Evolutionary conservation across 2,329 filamentous ascomycete species (phyloP).

Genomic region (Herpotrichia juniperi): DNA sequence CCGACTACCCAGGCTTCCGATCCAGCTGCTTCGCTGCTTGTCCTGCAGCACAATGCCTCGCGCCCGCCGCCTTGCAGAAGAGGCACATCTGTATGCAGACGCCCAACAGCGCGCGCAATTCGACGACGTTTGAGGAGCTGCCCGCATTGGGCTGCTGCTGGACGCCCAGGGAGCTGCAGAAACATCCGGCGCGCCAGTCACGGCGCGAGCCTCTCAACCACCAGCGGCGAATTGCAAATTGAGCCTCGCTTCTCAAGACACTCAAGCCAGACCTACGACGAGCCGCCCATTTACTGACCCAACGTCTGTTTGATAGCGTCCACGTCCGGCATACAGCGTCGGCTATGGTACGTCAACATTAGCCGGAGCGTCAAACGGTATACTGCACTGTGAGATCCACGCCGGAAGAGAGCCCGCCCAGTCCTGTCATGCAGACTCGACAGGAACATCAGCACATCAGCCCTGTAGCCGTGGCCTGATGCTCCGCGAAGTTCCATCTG

Average conservation of each 20-base stretch:
- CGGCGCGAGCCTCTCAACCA: not conserved
- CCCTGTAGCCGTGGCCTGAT: conserved; percentile 16
- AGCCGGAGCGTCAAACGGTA: conserved; percentile 30
- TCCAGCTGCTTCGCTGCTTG: not conserved
- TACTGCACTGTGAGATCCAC: conserved; percentile 30
- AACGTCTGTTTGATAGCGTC: conserved; percentile 6
- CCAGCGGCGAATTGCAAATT: conserved; percentile 9
- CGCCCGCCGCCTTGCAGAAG: not conserved
- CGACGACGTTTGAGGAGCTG: no score
- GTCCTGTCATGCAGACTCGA: conserved; percentile 25
- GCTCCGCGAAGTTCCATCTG: not conserved
- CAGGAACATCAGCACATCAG: conserved; percentile 12
- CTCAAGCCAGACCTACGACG: conserved; percentile 7
- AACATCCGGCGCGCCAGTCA: conserved; percentile 25
- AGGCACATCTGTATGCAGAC: not conserved
- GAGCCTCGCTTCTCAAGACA: conserved; percentile 10
- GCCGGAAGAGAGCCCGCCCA: conserved; percentile 34
- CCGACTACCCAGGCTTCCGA: conserved; percentile 1
- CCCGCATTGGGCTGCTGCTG: conserved; percentile 7
- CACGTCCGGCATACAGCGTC: conserved; percentile 7
- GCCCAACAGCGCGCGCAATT: not conserved
- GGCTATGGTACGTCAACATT: conserved; percentile 24
- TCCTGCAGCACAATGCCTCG: not conserved
- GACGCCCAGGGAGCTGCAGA: conserved; percentile 12
- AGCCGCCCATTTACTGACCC: not conserved